phyloP scores from a whole-genome alignment of 441 rosid species.

The Brassica hybrid region DNA sequence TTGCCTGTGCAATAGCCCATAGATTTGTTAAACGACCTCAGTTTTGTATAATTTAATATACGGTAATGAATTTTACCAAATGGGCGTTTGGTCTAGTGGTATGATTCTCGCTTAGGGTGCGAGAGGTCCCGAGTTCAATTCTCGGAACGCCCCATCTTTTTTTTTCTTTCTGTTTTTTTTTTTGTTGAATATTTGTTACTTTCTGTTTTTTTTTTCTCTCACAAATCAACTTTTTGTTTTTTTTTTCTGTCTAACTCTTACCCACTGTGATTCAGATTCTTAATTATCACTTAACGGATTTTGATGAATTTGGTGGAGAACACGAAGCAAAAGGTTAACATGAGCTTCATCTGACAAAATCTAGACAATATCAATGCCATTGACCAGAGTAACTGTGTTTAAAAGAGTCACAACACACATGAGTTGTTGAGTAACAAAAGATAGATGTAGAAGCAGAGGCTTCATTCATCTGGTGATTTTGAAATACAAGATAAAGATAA shows the following conservation, averaged over 20 bases:
- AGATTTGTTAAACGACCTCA: no score
- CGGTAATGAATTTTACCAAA: neutral
- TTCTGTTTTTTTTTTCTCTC: neutral
- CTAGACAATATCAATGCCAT: neutral
- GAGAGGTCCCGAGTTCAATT: constrained; percentile 88
- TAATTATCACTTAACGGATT: neutral
- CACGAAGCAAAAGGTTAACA: neutral
- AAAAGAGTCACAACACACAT: neutral
- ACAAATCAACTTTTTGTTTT: neutral
- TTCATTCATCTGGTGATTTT: neutral
- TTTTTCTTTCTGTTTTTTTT: neutral
- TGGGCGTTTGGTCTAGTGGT: constrained; percentile 37
- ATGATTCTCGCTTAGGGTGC: constrained; percentile 53
- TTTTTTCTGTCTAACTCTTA: no score
- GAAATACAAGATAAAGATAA: neutral
- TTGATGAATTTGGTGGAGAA: neutral
- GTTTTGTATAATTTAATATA: no score
- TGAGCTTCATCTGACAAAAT: constrained; percentile 6
- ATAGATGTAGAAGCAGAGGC: neutral
- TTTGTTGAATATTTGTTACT: no score
- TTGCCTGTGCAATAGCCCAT: no score
- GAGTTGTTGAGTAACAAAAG: neutral
- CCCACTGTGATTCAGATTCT: neutral
- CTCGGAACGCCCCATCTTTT: constrained; percentile 60
- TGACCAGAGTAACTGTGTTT: neutral